These are phyloP conservation scores for Nepenthes mirabilis DNA, from an alignment of 148 eudicot genomes.

Conservation along the genomic window DNA sequence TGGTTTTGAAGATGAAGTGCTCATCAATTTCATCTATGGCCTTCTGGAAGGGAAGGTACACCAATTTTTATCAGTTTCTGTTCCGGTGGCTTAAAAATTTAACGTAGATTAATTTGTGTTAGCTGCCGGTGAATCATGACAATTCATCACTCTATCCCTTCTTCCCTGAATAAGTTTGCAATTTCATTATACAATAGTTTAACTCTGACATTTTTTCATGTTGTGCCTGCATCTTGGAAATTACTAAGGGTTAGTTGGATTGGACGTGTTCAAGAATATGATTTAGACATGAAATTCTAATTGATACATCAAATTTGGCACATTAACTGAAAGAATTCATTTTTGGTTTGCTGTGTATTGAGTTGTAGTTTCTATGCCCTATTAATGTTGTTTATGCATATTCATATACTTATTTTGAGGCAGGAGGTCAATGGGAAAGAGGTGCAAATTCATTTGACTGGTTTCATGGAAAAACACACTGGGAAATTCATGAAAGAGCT, in stretches of 20 bases:
- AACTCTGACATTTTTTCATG: no score
- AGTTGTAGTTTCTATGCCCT: background rate
- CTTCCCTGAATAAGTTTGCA: no score
- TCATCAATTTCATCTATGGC: conserved; percentile 76
- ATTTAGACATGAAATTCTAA: no score
- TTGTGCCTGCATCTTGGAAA: no score
- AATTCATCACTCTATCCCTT: no score
- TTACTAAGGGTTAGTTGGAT: no score
- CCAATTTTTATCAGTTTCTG: background rate
- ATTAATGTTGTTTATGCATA: background rate
- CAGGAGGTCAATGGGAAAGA: conserved; percentile 89
- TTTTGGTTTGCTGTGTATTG: no score
- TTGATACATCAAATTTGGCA: no score
- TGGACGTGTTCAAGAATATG: no score
- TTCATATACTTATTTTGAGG: background rate
- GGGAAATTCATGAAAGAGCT: conserved; percentile 99
- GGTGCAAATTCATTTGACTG: conserved; percentile 80
- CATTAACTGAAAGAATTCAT: no score
- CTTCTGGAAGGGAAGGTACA: conserved; percentile 85
- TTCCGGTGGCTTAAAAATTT: no score
- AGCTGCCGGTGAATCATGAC: background rate
- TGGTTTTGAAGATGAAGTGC: conserved; percentile 97
- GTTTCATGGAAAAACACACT: conserved; percentile 98
- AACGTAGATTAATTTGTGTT: background rate
- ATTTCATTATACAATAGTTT: no score